These are phyloP conservation scores for Elsinoe batatas DNA, from an alignment of 2,329 filamentous ascomycete genomes.

Conservation along the genomic window DNA sequence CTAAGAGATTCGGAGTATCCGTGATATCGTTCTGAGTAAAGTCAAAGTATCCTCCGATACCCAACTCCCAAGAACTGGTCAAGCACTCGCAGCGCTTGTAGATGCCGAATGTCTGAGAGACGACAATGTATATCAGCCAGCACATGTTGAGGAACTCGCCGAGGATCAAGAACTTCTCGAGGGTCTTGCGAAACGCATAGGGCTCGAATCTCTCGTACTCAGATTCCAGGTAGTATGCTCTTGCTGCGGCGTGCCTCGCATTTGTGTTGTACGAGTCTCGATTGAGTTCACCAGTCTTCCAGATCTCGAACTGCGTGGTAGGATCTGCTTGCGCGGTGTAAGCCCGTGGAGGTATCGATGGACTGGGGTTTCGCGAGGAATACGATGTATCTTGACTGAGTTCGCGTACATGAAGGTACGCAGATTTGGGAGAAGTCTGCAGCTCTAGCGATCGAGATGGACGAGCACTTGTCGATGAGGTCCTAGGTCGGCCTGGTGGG, in stretches of 20 bases:
- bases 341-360: too few species aligned
- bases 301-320: too few species aligned
- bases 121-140: conserved; percentile 30
- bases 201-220: neutral
- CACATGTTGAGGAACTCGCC: conserved; percentile 29
- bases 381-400: too few species aligned
- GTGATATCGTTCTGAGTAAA: conserved; percentile 26
- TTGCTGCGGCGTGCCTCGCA: neutral
- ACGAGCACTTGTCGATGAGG: too few species aligned
- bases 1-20: conserved; percentile 22
- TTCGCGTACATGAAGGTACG: too few species aligned
- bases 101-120: conserved; percentile 34
- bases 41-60: conserved; percentile 35
- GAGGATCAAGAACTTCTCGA: conserved; percentile 24
- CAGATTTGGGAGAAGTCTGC: too few species aligned
- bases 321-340: too few species aligned
- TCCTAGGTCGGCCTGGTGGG: neutral
- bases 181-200: neutral
- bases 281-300: too few species aligned
- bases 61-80: conserved; percentile 28
- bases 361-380: too few species aligned
- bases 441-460: too few species aligned
- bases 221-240: neutral
- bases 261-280: neutral
- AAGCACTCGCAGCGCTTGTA: conserved; percentile 36